A percentile compares a stretch with the other conserved stretches of the same genome.
Conservation (phyloP, 257 asterid genomes). For the Penstemon barbatus region DNA sequence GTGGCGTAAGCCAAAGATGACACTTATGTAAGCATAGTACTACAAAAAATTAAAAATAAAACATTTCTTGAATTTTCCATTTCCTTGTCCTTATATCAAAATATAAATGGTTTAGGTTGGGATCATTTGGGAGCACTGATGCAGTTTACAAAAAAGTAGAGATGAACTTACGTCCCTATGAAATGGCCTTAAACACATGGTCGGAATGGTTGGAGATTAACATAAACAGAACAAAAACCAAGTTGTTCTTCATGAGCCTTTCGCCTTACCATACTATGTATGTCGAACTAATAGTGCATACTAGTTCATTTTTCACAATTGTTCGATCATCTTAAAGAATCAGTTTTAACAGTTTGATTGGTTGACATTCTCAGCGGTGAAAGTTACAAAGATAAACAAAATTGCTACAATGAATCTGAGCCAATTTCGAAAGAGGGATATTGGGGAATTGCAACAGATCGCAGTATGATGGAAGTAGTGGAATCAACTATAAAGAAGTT, state of each 20-base stretch:
- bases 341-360: not conserved
- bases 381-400: constrained; percentile 38
- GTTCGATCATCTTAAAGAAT: not conserved
- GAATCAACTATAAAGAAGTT: constrained; percentile 45
- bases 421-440: constrained; percentile 41
- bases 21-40: constrained; percentile 46
- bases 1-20: constrained; percentile 48
- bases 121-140: constrained; percentile 43
- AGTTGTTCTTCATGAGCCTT: constrained; percentile 52
- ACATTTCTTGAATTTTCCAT: not conserved
- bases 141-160: constrained; percentile 40
- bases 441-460: constrained; percentile 45
- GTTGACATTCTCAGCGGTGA: constrained; percentile 36
- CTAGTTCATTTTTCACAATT: not conserved
- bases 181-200: constrained; percentile 62
- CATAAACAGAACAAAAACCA: constrained; percentile 45
- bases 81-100: not conserved
- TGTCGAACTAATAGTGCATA: not conserved
- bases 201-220: constrained; percentile 61
- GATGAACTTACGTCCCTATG: constrained; percentile 34
- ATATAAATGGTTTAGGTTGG: constrained; percentile 14
- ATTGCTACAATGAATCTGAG: constrained; percentile 47
- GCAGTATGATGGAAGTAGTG: constrained; percentile 44
- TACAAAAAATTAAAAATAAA: not conserved
- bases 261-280: constrained; percentile 37